phyloP scores from a whole-genome alignment of 2,329 filamentous ascomycete species.

The Penicillium sp. region DNA sequence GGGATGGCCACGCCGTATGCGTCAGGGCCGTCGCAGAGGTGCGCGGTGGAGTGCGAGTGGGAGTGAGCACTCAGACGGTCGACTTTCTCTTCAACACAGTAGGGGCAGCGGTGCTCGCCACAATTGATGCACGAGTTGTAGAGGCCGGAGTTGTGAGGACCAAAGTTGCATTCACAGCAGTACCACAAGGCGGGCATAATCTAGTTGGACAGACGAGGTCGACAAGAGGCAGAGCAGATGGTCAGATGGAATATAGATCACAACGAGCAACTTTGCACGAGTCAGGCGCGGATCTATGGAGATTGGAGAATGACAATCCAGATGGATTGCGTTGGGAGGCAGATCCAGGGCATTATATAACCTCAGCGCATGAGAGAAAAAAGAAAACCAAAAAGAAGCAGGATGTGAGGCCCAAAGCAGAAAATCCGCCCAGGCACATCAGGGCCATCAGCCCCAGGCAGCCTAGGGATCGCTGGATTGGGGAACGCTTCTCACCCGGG shows the following conservation, averaged over 20 bases:
- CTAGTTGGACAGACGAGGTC: not conserved
- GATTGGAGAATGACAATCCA: constrained; percentile 3
- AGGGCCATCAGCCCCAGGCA: constrained; percentile 18
- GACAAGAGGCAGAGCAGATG: not conserved
- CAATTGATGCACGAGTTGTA: constrained; percentile 31
- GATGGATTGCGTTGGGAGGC: constrained; percentile 8
- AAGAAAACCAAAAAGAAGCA: not conserved
- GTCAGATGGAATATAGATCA: not conserved
- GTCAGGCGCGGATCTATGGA: no score
- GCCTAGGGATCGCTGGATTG: constrained; percentile 18
- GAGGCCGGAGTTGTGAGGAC: constrained; percentile 29
- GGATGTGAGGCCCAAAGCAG: constrained; percentile 13
- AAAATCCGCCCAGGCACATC: no score
- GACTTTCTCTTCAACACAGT: constrained; percentile 18
- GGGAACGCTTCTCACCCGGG: constrained; percentile 12
- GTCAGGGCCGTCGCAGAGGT: constrained; percentile 19
- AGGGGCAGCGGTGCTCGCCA: constrained; percentile 19
- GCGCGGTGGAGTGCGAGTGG: constrained; percentile 14
- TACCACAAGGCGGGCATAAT: constrained; percentile 31
- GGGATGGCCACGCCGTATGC: constrained; percentile 13
- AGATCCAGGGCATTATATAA: no score
- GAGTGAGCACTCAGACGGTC: constrained; percentile 5
- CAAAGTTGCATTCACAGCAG: constrained; percentile 35
- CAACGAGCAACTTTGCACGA: not conserved
- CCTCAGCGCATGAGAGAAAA: no score